Evolutionary conservation across 306 rosid species (phyloP).

Genomic region (Hippophae tibetana): DNA sequence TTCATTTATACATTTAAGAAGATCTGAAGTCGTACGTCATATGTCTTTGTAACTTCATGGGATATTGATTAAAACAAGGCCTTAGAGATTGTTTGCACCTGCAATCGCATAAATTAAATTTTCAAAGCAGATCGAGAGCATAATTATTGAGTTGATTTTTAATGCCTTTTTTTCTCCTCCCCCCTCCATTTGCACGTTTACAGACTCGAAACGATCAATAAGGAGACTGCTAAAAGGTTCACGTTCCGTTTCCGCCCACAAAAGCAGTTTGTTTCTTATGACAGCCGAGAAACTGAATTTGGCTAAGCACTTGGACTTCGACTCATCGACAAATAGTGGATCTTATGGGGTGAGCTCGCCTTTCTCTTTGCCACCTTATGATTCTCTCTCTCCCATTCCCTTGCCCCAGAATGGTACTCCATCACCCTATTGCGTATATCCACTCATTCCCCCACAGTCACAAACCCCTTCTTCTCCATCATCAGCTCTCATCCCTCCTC

Average conservation of each 20-base stretch:
- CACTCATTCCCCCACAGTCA: conserved; percentile 42
- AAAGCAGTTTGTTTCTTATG: conserved; percentile 28
- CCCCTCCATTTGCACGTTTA: background rate
- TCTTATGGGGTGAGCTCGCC: conserved; percentile 69
- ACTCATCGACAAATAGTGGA: conserved; percentile 41
- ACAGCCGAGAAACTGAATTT: conserved; percentile 42
- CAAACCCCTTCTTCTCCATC: conserved; percentile 41
- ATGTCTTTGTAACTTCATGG: too few relatives aligned
- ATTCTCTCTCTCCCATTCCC: conserved; percentile 55
- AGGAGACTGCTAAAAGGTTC: conserved; percentile 21
- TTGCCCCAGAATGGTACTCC: conserved; percentile 41
- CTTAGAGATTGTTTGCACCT: too few relatives aligned
- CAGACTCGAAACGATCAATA: conserved; percentile 52
- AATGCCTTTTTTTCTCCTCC: too few relatives aligned
- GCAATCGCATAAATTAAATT: too few relatives aligned
- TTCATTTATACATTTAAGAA: too few relatives aligned
- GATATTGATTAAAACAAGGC: too few relatives aligned
- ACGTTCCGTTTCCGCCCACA: conserved; percentile 9
- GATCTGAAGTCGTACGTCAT: too few relatives aligned
- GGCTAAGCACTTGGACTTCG: conserved; percentile 30
- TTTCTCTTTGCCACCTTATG: conserved; percentile 64
- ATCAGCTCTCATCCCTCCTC: conserved; percentile 40
- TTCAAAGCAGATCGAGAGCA: too few relatives aligned
- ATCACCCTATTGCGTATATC: conserved; percentile 39
- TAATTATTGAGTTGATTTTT: too few relatives aligned